Percentiles rank a stretch among this genome's conserved stretches.
These are phyloP conservation scores for Canna indica DNA, from an alignment of 176 grass and related monocot genomes.

Conservation along the genomic window DNA sequence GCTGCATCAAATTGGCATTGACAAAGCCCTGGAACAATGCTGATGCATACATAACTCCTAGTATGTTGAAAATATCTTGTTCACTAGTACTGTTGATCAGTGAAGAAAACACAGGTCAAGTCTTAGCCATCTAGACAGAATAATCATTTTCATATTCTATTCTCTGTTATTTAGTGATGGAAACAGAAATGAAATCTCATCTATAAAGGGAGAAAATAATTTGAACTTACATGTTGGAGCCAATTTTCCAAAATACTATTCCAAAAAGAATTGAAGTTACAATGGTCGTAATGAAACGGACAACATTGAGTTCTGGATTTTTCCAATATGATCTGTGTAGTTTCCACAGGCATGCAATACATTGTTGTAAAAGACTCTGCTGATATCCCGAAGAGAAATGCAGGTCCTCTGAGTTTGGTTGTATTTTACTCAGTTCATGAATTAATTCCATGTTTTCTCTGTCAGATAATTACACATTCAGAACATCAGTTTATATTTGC, in stretches of 20 bases:
- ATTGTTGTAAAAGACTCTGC: constrained; percentile 50
- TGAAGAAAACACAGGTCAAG: no score
- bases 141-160: no score
- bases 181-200: not conserved
- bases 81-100: no score
- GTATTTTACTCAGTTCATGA: constrained; percentile 43
- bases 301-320: constrained; percentile 77
- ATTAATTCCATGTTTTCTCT: constrained; percentile 67
- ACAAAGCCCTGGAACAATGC: constrained; percentile 33
- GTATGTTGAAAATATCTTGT: constrained; percentile 21
- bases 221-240: constrained; percentile 66
- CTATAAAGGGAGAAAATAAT: not conserved
- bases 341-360: constrained; percentile 82
- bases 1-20: constrained; percentile 29
- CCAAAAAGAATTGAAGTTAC: constrained; percentile 63
- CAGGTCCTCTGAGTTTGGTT: constrained; percentile 42
- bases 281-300: constrained; percentile 64
- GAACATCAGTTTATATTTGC: no score
- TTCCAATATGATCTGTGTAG: constrained; percentile 91
- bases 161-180: not conserved
- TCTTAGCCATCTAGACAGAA: no score
- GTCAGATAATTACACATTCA: no score
- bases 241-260: constrained; percentile 78
- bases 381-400: constrained; percentile 54
- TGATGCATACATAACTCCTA: constrained; percentile 31